Conservation (phyloP, 2,329 filamentous ascomycete genomes). For the Aspergillus unguis region DNA sequence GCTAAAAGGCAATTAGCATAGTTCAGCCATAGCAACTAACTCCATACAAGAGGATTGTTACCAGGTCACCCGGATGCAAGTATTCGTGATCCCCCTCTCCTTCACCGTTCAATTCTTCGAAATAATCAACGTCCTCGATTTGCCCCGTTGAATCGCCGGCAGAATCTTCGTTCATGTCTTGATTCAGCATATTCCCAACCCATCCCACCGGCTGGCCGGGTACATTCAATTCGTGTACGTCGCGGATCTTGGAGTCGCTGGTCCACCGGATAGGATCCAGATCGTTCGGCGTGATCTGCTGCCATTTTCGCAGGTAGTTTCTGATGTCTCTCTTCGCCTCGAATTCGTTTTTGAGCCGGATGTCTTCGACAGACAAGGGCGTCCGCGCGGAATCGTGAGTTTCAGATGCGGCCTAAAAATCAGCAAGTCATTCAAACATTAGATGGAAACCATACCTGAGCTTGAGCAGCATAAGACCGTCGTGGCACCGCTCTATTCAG, state of each 20-base stretch:
- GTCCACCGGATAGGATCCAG: constrained; percentile 27
- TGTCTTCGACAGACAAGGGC: constrained; percentile 24
- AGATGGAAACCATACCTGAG: constrained; percentile 1
- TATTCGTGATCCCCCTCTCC: constrained; percentile 28
- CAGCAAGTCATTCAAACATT: background rate
- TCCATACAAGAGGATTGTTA: constrained; percentile 32
- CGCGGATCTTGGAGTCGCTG: too few species aligned
- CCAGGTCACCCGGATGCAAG: constrained; percentile 42
- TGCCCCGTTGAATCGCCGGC: constrained; percentile 25
- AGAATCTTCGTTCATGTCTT: constrained; percentile 26
- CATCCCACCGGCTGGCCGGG: constrained; percentile 15
- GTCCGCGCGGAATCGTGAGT: constrained; percentile 5
- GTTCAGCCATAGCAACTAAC: background rate
- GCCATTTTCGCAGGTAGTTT: constrained; percentile 42
- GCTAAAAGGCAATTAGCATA: constrained; percentile 9
- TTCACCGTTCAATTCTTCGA: constrained; percentile 28
- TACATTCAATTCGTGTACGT: constrained; percentile 12
- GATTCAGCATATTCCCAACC: constrained; percentile 36
- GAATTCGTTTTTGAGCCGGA: constrained; percentile 32
- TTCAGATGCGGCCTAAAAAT: background rate
- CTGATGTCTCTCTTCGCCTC: constrained; percentile 39
- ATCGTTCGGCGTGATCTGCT: constrained; percentile 27
- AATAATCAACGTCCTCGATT: constrained; percentile 27
- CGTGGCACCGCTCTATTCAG: background rate
- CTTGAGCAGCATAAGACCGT: constrained; percentile 1